phyloP scores from a whole-genome alignment of 495 filamentous ascomycete species.

The Annulohypoxylon stygium region DNA sequence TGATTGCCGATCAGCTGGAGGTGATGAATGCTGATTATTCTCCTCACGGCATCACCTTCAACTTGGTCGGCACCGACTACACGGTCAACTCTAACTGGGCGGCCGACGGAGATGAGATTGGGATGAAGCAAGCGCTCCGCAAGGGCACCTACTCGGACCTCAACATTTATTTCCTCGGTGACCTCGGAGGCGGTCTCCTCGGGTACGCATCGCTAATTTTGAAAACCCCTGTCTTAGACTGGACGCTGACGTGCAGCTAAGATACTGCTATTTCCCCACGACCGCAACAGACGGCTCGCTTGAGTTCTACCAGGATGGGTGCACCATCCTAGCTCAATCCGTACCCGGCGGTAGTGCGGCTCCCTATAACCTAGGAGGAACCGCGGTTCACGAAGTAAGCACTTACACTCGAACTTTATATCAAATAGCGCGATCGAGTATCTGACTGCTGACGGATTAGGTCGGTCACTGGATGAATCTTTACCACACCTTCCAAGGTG shows the following conservation, averaged over 20 bases:
- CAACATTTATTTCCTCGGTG: conserved; percentile 74
- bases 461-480: conserved; percentile 76
- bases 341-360: conserved; percentile 66
- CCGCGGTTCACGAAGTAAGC: conserved; percentile 69
- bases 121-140: conserved; percentile 71
- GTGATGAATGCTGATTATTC: conserved; percentile 66
- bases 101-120: conserved; percentile 58
- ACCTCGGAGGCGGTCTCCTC: conserved; percentile 61
- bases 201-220: conserved; percentile 51
- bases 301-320: conserved; percentile 68
- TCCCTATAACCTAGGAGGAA: conserved; percentile 70
- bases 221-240: background rate
- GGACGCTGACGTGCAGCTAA: conserved; percentile 5
- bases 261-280: conserved; percentile 67
- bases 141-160: conserved; percentile 71
- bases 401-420: background rate
- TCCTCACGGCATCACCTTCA: conserved; percentile 66
- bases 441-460: conserved; percentile 15
- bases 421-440: background rate
- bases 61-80: conserved; percentile 62
- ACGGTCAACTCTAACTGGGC: conserved; percentile 72
- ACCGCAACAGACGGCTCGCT: conserved; percentile 49
- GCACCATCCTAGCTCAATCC: conserved; percentile 66
- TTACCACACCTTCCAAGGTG: conserved; percentile 75
- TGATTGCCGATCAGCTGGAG: conserved; percentile 59